Evolutionary conservation across 176 grass and related monocot genomes (phyloP).

Genomic region (Musa troglodytarum): DNA sequence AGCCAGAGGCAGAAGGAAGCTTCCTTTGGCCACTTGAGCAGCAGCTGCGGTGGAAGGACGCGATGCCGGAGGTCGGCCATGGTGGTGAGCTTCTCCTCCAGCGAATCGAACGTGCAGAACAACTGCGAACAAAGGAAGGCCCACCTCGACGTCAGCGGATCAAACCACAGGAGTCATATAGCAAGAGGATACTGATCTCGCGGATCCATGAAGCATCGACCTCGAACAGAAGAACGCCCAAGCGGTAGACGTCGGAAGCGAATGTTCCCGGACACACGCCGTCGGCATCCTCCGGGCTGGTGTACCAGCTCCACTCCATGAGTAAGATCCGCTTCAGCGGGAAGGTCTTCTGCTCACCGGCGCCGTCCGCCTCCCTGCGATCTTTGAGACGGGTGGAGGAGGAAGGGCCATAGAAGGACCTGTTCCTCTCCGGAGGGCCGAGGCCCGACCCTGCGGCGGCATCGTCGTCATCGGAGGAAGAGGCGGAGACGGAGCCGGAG

Average conservation of each 20-base stretch:
- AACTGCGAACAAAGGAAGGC: conserved; percentile 31
- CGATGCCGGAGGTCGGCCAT: conserved; percentile 76
- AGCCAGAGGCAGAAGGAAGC: conserved; percentile 91
- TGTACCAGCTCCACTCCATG: conserved; percentile 89
- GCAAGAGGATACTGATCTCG: background rate
- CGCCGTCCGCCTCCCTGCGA: conserved; percentile 1
- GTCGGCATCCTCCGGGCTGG: conserved; percentile 68
- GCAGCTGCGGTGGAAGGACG: conserved; percentile 61
- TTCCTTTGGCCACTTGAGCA: conserved; percentile 92
- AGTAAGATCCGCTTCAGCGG: conserved; percentile 64
- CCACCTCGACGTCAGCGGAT: background rate
- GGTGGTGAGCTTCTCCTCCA: conserved; percentile 69
- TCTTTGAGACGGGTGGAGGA: background rate
- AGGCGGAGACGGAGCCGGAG: conserved; percentile 29
- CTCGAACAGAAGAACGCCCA: conserved; percentile 93
- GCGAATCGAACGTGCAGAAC: conserved; percentile 60
- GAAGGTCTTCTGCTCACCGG: conserved; percentile 43
- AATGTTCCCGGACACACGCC: conserved; percentile 32
- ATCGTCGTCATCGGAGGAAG: conserved; percentile 27
- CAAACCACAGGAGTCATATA: background rate
- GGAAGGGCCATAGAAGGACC: background rate
- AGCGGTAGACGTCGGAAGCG: conserved; percentile 78
- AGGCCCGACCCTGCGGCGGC: conserved; percentile 16
- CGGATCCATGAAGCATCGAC: conserved; percentile 15
- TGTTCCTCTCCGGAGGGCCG: background rate